Evolutionary conservation across 2,329 filamentous ascomycete genomes (phyloP).

Genomic region (Paecilomyces sp.): DNA sequence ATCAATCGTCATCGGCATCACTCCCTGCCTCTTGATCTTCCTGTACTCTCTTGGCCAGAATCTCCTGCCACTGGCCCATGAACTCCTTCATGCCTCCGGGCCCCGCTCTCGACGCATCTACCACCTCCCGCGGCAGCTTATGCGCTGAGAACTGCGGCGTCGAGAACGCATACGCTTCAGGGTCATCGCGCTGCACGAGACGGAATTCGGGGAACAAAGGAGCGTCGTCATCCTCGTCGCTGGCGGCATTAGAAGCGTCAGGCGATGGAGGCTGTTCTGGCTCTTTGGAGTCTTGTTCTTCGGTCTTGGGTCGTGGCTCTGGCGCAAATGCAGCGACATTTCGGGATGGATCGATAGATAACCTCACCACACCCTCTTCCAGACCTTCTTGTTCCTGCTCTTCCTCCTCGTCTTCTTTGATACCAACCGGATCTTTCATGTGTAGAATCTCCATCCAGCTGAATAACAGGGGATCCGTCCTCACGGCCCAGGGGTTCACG

Average conservation of each 20-base stretch:
- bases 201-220: conserved; percentile 68
- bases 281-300: conserved; percentile 22
- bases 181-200: conserved; percentile 75
- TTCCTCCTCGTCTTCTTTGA: conserved; percentile 26
- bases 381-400: conserved; percentile 13
- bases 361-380: conserved; percentile 27
- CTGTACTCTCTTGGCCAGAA: conserved; percentile 37
- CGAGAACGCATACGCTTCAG: conserved; percentile 79
- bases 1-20: conserved; percentile 21
- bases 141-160: conserved; percentile 88
- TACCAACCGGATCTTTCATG: conserved; percentile 45
- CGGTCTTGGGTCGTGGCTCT: conserved; percentile 10
- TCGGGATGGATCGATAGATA: conserved; percentile 16
- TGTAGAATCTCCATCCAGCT: conserved; percentile 81
- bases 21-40: conserved; percentile 29
- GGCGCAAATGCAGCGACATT: background rate
- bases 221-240: conserved; percentile 26
- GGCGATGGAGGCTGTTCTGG: conserved; percentile 21
- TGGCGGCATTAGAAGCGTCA: conserved; percentile 46
- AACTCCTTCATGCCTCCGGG: conserved; percentile 76
- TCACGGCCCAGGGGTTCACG: conserved; percentile 87
- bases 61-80: conserved; percentile 64
- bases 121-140: conserved; percentile 89
- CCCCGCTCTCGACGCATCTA: conserved; percentile 59
- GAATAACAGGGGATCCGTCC: conserved; percentile 85